Evolutionary conservation across 2,329 filamentous ascomycete genomes (phyloP), one percentile per base, ranked within the genome.

Genomic region (Sphaerostilbella broomeana): DNA sequence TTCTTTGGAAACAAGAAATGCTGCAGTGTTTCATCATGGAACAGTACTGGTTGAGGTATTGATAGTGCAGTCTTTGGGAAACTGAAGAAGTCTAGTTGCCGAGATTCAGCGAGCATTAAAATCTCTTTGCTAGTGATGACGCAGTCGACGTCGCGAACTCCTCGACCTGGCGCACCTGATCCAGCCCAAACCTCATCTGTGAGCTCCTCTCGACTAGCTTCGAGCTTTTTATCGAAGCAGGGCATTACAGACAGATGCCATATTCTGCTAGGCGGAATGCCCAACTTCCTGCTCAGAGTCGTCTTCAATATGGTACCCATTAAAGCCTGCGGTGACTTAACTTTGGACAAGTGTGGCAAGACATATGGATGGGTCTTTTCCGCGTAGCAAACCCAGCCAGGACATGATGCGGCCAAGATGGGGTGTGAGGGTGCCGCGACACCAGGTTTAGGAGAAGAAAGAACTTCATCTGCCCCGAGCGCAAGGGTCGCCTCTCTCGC

Each of bases 231-330:
- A 62, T 98, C 92, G 60, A 98, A 97, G 61, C 92, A 98, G 15
- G 92, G 92, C 92, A 98, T 98, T 31, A 98, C 73, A 10, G 90
- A 87, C 38, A 97, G 64, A 61, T 97, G 90, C 86, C 90, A 98
- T 58, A 98, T 88, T 50, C 81, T 78, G 47, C 81, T 79, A 0
- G 88, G 84, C 1, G 81, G 63, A 34, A 95, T 79, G 22, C 77
- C 77, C 46, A 89, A 73, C 37, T 69, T 73, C 49, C 77, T 78
- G 60, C 84, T 87, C 24, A 98, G 66, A 1, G 84, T 77, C 1
- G 87, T 90, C 63, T 98, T 98, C 40, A 98, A 61, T 28, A 97
- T 72, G 0, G 88, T 95, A 10, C 92, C 92, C 48, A 86, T 84
- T 37, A 98, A 65, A 18, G 92, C 90, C 62, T 98, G 92, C 11